Conservation (phyloP, 2,329 filamentous ascomycete genomes). For the Fusarium coffeatum region DNA sequence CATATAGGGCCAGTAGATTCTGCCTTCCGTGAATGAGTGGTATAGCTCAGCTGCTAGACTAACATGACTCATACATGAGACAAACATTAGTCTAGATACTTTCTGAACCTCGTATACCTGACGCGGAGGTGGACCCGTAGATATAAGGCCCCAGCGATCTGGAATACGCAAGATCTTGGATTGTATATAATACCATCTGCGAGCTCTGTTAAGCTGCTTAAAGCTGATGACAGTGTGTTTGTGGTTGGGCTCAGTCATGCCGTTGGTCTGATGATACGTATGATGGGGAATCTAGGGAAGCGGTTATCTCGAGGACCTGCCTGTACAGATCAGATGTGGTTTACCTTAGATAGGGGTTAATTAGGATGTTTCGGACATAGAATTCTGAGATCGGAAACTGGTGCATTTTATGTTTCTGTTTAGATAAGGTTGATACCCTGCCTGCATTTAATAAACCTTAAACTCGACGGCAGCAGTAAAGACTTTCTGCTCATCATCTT, state of each 20-base stretch:
- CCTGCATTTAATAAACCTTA: background rate
- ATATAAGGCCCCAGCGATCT: constrained; percentile 16
- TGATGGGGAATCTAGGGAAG: too few relatives aligned
- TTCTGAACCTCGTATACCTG: constrained; percentile 4
- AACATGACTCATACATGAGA: background rate
- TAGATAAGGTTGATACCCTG: background rate
- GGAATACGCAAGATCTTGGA: constrained; percentile 18
- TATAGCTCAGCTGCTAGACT: background rate
- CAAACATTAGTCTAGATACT: background rate
- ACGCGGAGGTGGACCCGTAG: background rate
- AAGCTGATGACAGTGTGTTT: background rate
- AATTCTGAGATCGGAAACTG: background rate
- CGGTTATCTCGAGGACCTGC: background rate
- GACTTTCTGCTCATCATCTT: background rate
- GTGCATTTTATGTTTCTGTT: background rate
- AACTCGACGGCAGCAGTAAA: background rate
- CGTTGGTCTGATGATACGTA: background rate
- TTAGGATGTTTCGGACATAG: background rate
- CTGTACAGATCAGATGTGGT: background rate
- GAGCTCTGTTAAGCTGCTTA: background rate
- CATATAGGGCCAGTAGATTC: background rate
- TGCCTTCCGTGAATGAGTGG: background rate
- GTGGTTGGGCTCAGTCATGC: background rate
- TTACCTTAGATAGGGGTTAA: too few relatives aligned
- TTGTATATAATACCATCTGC: constrained; percentile 6